Evolutionary conservation across 257 asterid species (phyloP), one percentile per base, ranked within the genome.

Genomic region (Solanum tarijense): DNA sequence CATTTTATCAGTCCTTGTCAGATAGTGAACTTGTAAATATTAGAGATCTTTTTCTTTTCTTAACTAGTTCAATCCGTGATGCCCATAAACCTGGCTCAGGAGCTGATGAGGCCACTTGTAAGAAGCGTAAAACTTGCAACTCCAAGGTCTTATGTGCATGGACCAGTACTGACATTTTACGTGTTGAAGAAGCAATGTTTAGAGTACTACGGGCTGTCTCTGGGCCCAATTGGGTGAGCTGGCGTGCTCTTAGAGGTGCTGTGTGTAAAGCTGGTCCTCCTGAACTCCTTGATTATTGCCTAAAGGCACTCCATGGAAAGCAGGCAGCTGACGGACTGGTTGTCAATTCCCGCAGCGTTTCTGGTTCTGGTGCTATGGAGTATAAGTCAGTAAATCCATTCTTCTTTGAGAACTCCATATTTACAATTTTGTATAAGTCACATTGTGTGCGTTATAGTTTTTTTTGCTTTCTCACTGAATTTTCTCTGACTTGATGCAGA

Each of bases 161-260:
- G 99, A 93, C 96, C 12, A 81, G 87, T 20, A 86, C 21, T 69
- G 99, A 97, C 87, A 87, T 94, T 43, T 87, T 88, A 52, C 96
- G 96, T 6, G 99, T 96, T 23, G 98, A 96, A 87, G 97, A 92
- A 84, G 96, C 99, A 43, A 94, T 96, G 98, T 93, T 96, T 85
- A 95, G 92, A 90, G 98, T 97, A 73, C 86, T 97, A 84, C 93
- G 98, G 43, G 99, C 98, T 27, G 98, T 96, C 66, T 92, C 95
- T 69, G 97, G 97, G 52, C 89, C 98, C 91, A 93, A 94, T 89
- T 97, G 99, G 99, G 98, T 97, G 86, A 93, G 98, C 85, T 95
- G 96, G 98, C 97, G 99, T 74, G 95, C 98, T 81, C 96, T 97
- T 76, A 94, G 93, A 89, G 99, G 98, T 76, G 98, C 99, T 55